Base-by-base conservation (phyloP, 306 rosid species). In the Vigna trinervia region DNA sequence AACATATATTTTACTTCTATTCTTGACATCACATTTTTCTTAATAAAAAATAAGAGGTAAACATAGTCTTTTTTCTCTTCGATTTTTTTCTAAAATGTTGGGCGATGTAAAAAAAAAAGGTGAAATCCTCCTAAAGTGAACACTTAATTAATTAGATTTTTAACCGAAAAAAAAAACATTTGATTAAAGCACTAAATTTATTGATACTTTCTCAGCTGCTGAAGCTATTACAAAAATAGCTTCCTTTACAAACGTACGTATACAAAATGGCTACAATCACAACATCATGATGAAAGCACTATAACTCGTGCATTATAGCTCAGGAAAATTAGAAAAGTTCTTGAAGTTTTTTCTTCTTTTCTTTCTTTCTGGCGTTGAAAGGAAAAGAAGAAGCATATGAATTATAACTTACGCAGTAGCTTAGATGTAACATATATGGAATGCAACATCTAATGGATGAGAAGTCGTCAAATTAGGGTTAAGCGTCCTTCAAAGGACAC, bases 391-490 rank as follows among this genome's bases (percentile, higher is more conserved):
- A 57, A 81, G 45, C 64, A 82, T 7, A 61, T 20, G 71, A 75
- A 23, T 66, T 12, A 66, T 12, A 66, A 28, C 50, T 57, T 58
- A 75, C 67, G 60, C 20, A 68, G 22, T 61, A 69, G 52, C 52
- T 78, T 74, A 51, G 84, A 83, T 79, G 84, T 62, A 22, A 71
- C 63, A 69, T 58, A 63, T 46, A 51, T 17, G 39, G 45, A 45
- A 51, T 23, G 77, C 22, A 63, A 71, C 77, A 78, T 78, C 78
- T 69, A 76, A 70, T 58, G 79, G 58, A 68, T 77, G 85, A 73
- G 30, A 80, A 68, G 85, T 92, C 93, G 92, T 87, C 97, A 76
- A 87, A 90, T 90, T 88, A 73, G 77, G 86, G 86, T 83, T 88
- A 79, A 64, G 51, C 64, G 54, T 67, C 43, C 62, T 12, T 20